phyloP scores from a whole-genome alignment of 164 flowering plant genomes.

The Umbilicus rupestris region DNA sequence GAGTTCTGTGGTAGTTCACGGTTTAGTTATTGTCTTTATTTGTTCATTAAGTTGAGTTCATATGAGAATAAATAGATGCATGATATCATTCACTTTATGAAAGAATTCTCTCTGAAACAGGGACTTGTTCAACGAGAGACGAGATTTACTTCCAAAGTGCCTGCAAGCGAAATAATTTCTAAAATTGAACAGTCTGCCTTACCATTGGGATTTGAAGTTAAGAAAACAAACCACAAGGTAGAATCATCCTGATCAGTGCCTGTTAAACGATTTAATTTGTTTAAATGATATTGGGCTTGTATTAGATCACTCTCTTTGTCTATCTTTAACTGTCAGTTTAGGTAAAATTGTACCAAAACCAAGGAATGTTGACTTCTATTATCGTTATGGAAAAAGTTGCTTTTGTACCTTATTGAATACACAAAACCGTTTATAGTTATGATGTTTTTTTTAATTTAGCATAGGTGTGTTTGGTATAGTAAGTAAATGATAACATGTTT shows the following conservation, averaged over 20 bases:
- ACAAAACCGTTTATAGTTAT: not conserved
- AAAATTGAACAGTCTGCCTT: slow-evolving; percentile 81
- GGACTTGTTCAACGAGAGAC: slow-evolving; percentile 89
- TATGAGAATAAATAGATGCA: too few relatives aligned
- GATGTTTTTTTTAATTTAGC: not conserved
- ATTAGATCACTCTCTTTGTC: not conserved
- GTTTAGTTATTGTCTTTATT: not conserved
- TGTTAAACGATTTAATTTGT: not conserved
- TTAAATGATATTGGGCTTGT: not conserved
- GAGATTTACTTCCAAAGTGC: slow-evolving; percentile 77
- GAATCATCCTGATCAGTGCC: not conserved
- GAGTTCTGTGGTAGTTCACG: too few relatives aligned
- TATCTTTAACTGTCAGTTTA: not conserved
- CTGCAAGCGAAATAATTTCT: slow-evolving; percentile 78
- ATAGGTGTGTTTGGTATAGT: not conserved
- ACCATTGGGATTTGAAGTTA: slow-evolving; percentile 95
- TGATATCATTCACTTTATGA: slow-evolving; percentile 4
- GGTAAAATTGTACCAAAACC: not conserved
- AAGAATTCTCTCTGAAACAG: slow-evolving; percentile 24
- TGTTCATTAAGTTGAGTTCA: too few relatives aligned
- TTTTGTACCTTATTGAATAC: not conserved
- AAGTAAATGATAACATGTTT: not conserved
- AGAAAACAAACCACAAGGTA: slow-evolving; percentile 88
- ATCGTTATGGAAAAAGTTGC: not conserved
- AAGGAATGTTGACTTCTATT: not conserved